Base-by-base conservation (phyloP, 1,284 basidiomycete species). In the Boletus semigastroideus region DNA sequence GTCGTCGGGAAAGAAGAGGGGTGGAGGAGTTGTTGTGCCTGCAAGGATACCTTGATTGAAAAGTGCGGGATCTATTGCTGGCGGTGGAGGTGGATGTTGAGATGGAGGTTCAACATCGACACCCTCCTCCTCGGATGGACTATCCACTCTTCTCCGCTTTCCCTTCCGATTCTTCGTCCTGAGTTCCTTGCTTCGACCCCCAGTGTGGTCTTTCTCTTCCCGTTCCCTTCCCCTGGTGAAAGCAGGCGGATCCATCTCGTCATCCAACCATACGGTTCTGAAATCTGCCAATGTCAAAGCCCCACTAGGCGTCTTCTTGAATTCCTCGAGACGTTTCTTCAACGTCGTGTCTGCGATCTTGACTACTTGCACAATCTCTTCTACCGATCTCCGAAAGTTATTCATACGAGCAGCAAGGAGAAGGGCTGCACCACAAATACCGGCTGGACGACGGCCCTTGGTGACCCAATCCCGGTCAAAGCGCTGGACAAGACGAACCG, bases 391-490 rank as follows among this genome's bases (percentile, higher is more conserved):
- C 36, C 95, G 78, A 66, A 97, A 99, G 68, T 98, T 94, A 73
- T 97, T 98, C 97, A 99, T 99, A 19, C 97, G 86, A 30, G 94
- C 96, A 0, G 97, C 97, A 17, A 99, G 83, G 36, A 99, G 80
- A 14, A 99, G 80, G 33, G 92, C 94, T 0, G 97, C 97, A 28
- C 97, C 97, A 68, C 96, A 98, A 53, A 99, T 95, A 16, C 97
- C 97, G 0, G 97, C 94, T 0, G 97, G 97, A 12, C 97, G 83
- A 39, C 97, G 86, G 34, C 97, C 97, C 28, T 90, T 87, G 7
- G 92, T 90, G 83, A 99, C 94, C 96, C 96, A 99, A 72, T 99
- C 97, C 25, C 93, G 83, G 64, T 94, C 90, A 72, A 99, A 98
- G 25, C 97, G 90, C 56, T 91, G 86, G 17, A 98, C 93, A 45